phyloP scores from a whole-genome alignment of 2,329 filamentous ascomycete species.

The Aspergillaceae sp. region DNA sequence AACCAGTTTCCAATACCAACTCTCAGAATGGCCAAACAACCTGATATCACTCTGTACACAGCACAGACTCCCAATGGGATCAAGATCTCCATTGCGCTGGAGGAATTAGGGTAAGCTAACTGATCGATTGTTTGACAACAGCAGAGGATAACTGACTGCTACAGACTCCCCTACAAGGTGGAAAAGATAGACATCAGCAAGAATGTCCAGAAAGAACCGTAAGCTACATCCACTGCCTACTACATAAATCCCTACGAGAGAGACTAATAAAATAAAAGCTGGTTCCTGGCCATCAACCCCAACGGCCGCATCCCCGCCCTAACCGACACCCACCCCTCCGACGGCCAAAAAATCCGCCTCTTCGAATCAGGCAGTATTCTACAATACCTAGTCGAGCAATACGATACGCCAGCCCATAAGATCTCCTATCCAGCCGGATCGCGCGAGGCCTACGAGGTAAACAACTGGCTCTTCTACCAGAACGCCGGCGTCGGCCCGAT shows the following conservation, averaged over 20 bases:
- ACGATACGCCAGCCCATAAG: conserved; percentile 67
- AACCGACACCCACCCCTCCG: conserved; percentile 61
- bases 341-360: conserved; percentile 63
- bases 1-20: too few relatives aligned
- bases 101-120: conserved; percentile 58
- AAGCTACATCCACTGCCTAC: too few relatives aligned
- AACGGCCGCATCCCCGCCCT: conserved; percentile 86
- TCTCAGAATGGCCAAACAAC: conserved; percentile 8
- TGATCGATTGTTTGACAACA: neutral
- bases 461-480: conserved; percentile 71
- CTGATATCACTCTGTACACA: conserved; percentile 74
- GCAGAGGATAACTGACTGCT: neutral
- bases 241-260: too few relatives aligned
- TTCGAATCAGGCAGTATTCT: conserved; percentile 81
- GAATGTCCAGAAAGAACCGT: conserved; percentile 64
- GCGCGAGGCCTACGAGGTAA: conserved; percentile 68
- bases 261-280: conserved; percentile 34
- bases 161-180: conserved; percentile 63
- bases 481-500: conserved; percentile 75
- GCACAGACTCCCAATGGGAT: conserved; percentile 79
- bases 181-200: conserved; percentile 62
- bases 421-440: conserved; percentile 67
- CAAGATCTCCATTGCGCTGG: conserved; percentile 78
- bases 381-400: conserved; percentile 73
- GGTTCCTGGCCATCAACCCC: conserved; percentile 87